Percentiles rank a stretch among this genome's conserved stretches.
Evolutionary conservation across 192 early-diverging fungal species (phyloP).

Genomic region (Pilaira anomala): DNA sequence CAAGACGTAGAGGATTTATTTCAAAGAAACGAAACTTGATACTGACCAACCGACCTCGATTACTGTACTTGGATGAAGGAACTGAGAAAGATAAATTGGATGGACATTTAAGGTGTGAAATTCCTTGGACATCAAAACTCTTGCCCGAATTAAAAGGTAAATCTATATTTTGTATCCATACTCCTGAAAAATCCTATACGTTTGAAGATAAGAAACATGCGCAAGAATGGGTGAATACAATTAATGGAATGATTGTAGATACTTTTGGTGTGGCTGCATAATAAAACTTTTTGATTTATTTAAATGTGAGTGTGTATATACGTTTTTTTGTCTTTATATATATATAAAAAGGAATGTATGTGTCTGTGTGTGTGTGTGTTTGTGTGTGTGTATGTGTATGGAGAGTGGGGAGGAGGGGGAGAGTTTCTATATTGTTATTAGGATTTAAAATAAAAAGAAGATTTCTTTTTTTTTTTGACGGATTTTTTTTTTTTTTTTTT

Average conservation of each 20-base stretch:
- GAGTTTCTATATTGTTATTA: too few species aligned
- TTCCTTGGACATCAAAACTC: slow-evolving; percentile 55
- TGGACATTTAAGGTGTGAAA: slow-evolving; percentile 45
- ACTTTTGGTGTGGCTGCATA: slow-evolving; percentile 39
- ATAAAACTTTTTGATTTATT: not conserved
- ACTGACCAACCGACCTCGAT: slow-evolving; percentile 66
- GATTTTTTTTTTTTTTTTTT: not conserved
- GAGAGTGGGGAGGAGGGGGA: not conserved
- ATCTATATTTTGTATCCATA: slow-evolving; percentile 62
- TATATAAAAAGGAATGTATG: not conserved
- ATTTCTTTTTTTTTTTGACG: too few species aligned
- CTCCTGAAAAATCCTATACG: slow-evolving; percentile 55
- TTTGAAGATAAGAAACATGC: slow-evolving; percentile 52
- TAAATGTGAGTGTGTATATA: not conserved
- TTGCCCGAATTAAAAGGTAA: slow-evolving; percentile 59
- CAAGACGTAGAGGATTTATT: slow-evolving; percentile 54
- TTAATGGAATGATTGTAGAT: slow-evolving; percentile 45
- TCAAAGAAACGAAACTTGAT: slow-evolving; percentile 58
- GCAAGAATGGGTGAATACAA: slow-evolving; percentile 47
- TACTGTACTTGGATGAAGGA: slow-evolving; percentile 62
- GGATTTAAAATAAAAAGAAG: too few species aligned
- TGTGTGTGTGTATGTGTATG: too few species aligned
- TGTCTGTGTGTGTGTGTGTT: too few species aligned
- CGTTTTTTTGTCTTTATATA: not conserved
- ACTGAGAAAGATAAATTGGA: slow-evolving; percentile 32